These are phyloP conservation scores for Myxozyma monticola DNA, from an alignment of 805 yeast species.

Conservation along the genomic window DNA sequence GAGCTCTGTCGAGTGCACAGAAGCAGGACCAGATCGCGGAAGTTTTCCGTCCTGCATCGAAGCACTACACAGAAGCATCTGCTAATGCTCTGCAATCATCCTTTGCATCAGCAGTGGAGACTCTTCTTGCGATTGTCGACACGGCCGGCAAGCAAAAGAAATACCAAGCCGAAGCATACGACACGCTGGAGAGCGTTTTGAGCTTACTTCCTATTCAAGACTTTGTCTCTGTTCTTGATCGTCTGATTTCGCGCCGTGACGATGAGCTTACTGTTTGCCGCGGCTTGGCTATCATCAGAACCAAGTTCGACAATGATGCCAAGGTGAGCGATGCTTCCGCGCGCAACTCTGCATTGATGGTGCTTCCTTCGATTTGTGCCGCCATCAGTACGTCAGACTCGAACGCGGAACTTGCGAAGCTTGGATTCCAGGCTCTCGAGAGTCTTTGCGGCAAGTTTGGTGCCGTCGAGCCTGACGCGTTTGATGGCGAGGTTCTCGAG, in stretches of 20 bases:
- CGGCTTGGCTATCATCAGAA: slow-evolving; percentile 13
- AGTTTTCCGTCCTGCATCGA: slow-evolving; percentile 39
- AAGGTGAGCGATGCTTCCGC: slow-evolving; percentile 38
- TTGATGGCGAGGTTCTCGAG: slow-evolving; percentile 50
- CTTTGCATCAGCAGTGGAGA: slow-evolving; percentile 33
- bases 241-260: slow-evolving; percentile 37
- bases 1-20: slow-evolving; percentile 1
- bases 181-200: slow-evolving; percentile 60
- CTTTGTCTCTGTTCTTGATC: slow-evolving; percentile 63
- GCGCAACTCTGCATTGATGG: slow-evolving; percentile 49
- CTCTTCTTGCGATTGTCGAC: slow-evolving; percentile 28
- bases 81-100: slow-evolving; percentile 14
- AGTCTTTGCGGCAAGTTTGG: slow-evolving; percentile 65
- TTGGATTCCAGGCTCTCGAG: slow-evolving; percentile 67
- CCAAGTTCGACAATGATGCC: slow-evolving; percentile 23
- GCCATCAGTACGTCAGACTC: slow-evolving; percentile 13
- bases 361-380: slow-evolving; percentile 24
- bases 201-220: slow-evolving; percentile 72
- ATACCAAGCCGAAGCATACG: slow-evolving; percentile 49
- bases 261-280: slow-evolving; percentile 18
- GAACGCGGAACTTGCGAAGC: slow-evolving; percentile 55
- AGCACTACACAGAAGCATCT: slow-evolving; percentile 3
- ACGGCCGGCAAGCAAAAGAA: neutral
- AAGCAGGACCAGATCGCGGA: slow-evolving; percentile 41
- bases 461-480: slow-evolving; percentile 43